Percentiles rank a stretch among this genome's conserved stretches.
Conservation (phyloP, 1,284 basidiomycete genomes). For the Sporisorium scitamineum region DNA sequence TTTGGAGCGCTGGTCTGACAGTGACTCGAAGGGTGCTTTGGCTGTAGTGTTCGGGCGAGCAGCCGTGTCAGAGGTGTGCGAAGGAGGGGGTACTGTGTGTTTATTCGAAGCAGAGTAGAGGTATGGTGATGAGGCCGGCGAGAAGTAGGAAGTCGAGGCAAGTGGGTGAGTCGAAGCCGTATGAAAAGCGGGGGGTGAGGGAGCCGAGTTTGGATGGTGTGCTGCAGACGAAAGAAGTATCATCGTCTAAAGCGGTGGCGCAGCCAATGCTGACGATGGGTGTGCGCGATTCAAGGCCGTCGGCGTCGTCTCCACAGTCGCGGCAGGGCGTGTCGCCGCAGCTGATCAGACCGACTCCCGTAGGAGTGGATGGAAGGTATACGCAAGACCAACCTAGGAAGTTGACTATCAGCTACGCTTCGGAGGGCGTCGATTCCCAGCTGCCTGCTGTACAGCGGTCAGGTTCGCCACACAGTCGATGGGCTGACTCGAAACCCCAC, state of each 20-base stretch:
- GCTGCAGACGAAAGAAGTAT: too few species aligned
- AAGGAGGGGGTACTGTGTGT: constrained; percentile 34
- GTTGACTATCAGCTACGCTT: too few species aligned
- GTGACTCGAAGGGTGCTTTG: not conserved
- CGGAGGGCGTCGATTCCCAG: too few species aligned
- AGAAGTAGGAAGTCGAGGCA: not conserved
- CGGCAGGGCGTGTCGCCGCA: not conserved
- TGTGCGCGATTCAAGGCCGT: too few species aligned
- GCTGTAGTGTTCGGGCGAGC: constrained; percentile 35
- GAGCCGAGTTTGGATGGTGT: not conserved
- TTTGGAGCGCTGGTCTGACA: too few species aligned
- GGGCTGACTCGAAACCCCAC: too few species aligned
- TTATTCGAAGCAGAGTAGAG: constrained; percentile 26
- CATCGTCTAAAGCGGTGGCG: too few species aligned
- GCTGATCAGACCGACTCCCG: not conserved
- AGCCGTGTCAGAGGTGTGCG: constrained; percentile 42
- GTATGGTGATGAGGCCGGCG: not conserved
- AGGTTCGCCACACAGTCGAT: not conserved
- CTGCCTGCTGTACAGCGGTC: too few species aligned
- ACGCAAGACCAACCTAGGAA: too few species aligned
- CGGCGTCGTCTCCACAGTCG: not conserved
- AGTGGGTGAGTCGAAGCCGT: constrained; percentile 15
- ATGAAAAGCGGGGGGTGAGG: constrained; percentile 17
- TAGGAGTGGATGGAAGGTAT: too few species aligned
- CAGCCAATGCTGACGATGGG: too few species aligned